A percentile compares a stretch with the other conserved stretches of the same genome.
phyloP scores from a whole-genome alignment of 305 asterid species.

The Solanum hybrid region DNA sequence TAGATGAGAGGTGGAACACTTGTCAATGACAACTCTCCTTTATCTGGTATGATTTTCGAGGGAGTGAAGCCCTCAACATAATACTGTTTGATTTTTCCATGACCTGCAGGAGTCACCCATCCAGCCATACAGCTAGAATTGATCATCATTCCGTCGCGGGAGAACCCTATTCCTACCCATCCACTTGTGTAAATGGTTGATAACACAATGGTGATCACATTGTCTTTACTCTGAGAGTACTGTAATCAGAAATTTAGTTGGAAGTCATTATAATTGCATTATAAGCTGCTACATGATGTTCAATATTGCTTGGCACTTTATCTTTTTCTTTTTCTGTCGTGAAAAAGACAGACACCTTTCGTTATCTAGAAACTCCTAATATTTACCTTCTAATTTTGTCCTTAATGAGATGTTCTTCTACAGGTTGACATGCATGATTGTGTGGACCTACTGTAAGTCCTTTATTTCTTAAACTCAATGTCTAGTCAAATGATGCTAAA shows the following conservation, averaged over 20 bases:
- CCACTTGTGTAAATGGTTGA: conserved; percentile 74
- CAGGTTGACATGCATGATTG: not conserved
- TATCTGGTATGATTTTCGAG: conserved; percentile 48
- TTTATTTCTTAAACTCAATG: not conserved
- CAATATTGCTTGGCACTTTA: not conserved
- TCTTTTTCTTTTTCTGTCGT: not conserved
- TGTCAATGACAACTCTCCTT: conserved; percentile 70
- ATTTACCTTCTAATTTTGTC: not conserved
- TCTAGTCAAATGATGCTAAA: not conserved
- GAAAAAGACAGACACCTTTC: not conserved
- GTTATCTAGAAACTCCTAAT: not conserved
- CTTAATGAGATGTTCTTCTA: not conserved
- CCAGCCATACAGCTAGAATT: conserved; percentile 88
- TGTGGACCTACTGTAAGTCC: not conserved
- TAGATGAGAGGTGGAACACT: conserved; percentile 63
- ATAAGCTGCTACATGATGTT: not conserved
- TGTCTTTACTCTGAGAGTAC: conserved; percentile 61
- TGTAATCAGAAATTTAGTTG: conserved; percentile 13
- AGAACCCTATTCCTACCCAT: conserved; percentile 93
- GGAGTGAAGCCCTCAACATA: conserved; percentile 62
- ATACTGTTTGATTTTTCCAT: conserved; percentile 61
- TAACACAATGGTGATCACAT: conserved; percentile 56
- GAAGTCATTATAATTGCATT: not conserved
- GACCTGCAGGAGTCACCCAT: conserved; percentile 65
- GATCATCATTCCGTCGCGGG: conserved; percentile 73